phyloP scores from a whole-genome alignment of 2,329 filamentous ascomycete species.

The Fonsecaea pedrosoi region DNA sequence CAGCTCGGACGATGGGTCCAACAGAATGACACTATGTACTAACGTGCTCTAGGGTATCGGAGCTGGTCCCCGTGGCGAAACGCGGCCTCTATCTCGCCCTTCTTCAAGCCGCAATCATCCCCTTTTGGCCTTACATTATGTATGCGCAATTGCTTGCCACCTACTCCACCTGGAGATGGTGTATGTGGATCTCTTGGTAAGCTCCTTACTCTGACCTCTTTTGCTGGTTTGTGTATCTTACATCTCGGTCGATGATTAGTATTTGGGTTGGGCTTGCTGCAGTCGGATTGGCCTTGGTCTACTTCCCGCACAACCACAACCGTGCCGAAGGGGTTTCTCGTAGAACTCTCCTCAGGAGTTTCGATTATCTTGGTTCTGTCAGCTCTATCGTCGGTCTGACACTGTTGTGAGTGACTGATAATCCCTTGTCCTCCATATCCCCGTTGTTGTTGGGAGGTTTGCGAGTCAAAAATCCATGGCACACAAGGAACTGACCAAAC shows the following conservation, averaged over 20 bases:
- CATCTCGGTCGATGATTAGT: conserved; percentile 1
- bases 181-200: conserved; percentile 34
- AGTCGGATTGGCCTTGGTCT: conserved; percentile 23
- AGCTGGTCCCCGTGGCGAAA: conserved; percentile 33
- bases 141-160: conserved; percentile 27
- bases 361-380: too few species aligned
- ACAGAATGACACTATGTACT: not conserved
- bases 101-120: conserved; percentile 28
- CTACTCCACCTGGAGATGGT: conserved; percentile 31
- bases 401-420: conserved; percentile 39
- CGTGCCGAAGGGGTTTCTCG: conserved; percentile 10
- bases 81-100: conserved; percentile 28
- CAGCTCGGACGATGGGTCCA: not conserved
- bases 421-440: too few species aligned
- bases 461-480: too few species aligned
- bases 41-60: conserved; percentile 22
- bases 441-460: too few species aligned
- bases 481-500: too few species aligned
- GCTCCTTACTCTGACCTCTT: not conserved
- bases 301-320: conserved; percentile 30
- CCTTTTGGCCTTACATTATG: conserved; percentile 31
- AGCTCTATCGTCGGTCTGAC: conserved; percentile 27
- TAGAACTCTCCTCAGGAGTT: too few species aligned
- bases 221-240: not conserved
- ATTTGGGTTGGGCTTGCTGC: conserved; percentile 30